Percentiles rank a stretch among this genome's conserved stretches.
phyloP scores from a whole-genome alignment of 176 grass and related monocot genomes.

The Juncus effusus region DNA sequence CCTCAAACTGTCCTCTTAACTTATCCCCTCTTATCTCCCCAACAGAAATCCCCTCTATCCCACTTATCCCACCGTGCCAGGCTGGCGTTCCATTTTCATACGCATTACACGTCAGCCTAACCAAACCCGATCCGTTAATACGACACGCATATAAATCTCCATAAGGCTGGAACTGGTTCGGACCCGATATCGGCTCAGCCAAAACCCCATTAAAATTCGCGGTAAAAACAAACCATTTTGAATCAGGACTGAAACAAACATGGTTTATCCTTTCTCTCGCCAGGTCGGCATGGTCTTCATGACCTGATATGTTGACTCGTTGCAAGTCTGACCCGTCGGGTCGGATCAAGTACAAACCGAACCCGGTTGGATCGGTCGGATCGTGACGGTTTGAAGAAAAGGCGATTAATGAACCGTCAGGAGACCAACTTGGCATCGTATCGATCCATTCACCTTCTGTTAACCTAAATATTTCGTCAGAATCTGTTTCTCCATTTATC shows the following conservation, averaged over 20 bases:
- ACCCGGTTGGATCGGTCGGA: slow-evolving; percentile 40
- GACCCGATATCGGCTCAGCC: slow-evolving; percentile 51
- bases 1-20: slow-evolving; percentile 55
- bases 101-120: slow-evolving; percentile 65
- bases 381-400: slow-evolving; percentile 95
- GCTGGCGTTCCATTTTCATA: slow-evolving; percentile 88
- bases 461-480: slow-evolving; percentile 31
- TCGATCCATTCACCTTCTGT: slow-evolving; percentile 84
- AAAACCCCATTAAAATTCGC: slow-evolving; percentile 53
- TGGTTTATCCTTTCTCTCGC: slow-evolving; percentile 86
- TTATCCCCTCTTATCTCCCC: slow-evolving; percentile 29
- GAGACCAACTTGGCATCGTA: slow-evolving; percentile 95
- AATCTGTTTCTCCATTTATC: slow-evolving; percentile 44
- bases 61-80: slow-evolving; percentile 27
- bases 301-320: slow-evolving; percentile 57
- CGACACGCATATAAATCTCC: slow-evolving; percentile 71
- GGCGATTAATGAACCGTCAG: slow-evolving; percentile 67
- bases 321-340: slow-evolving; percentile 54
- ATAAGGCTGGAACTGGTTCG: slow-evolving; percentile 90
- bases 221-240: slow-evolving; percentile 77
- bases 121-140: slow-evolving; percentile 49
- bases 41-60: slow-evolving; percentile 28
- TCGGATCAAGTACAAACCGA: slow-evolving; percentile 73
- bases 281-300: slow-evolving; percentile 36
- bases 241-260: slow-evolving; percentile 84